phyloP scores from a whole-genome alignment of 2,329 filamentous ascomycete genomes.

The Aspergillus eucalypticola region DNA sequence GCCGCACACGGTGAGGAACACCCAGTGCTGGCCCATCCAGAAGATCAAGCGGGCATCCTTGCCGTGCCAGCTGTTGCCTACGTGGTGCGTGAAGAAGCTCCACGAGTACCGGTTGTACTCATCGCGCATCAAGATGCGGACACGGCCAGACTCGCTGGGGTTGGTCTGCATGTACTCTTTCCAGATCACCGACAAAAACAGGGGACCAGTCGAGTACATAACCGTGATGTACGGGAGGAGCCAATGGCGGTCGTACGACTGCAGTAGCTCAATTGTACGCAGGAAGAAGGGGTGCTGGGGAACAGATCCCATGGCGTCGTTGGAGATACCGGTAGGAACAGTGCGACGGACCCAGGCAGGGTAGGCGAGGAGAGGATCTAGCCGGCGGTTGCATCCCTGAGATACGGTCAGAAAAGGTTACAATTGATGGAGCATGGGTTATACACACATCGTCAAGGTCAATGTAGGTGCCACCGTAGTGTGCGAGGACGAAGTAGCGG shows the following conservation, averaged over 20 bases:
- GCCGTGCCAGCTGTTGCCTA: slow-evolving; percentile 66
- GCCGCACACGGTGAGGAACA: slow-evolving; percentile 55
- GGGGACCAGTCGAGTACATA: slow-evolving; percentile 75
- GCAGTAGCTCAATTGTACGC: slow-evolving; percentile 66
- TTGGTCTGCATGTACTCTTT: slow-evolving; percentile 65
- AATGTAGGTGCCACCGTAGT: slow-evolving; percentile 79
- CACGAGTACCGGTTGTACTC: slow-evolving; percentile 68
- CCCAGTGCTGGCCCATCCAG: slow-evolving; percentile 62
- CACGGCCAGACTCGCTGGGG: slow-evolving; percentile 50
- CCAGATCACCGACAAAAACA: slow-evolving; percentile 75
- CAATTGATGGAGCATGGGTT: background rate
- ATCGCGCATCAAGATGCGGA: slow-evolving; percentile 68
- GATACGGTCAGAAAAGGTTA: slow-evolving; percentile 16
- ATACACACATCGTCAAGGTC: slow-evolving; percentile 68
- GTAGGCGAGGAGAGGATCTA: slow-evolving; percentile 69
- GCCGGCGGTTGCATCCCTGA: slow-evolving; percentile 66
- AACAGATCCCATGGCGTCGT: slow-evolving; percentile 75
- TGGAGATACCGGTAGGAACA: slow-evolving; percentile 74
- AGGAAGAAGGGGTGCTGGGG: slow-evolving; percentile 74
- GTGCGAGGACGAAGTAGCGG: slow-evolving; percentile 74
- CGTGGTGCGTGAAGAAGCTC: slow-evolving; percentile 71
- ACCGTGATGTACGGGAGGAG: slow-evolving; percentile 71
- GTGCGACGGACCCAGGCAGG: slow-evolving; percentile 72
- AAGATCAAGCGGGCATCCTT: slow-evolving; percentile 65
- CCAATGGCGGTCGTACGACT: slow-evolving; percentile 69